These are phyloP conservation scores for Citrus sinensis DNA, from an alignment of 345 rosid genomes.

Conservation along the genomic window DVS_A1.0 CM039168.1:2638501-2639000, in stretches of 20 bases:
- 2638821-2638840: neutral
- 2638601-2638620: neutral
- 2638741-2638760: conserved; percentile 19
- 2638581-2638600: neutral
- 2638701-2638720: neutral
- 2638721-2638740: conserved; percentile 18
- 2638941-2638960: no score
- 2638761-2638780: conserved; percentile 23
- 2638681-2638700: conserved; percentile 20
- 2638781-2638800: conserved; percentile 22
- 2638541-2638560: neutral
- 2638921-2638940: neutral
- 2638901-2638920: neutral
- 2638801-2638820: conserved; percentile 11
- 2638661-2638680: conserved; percentile 23
- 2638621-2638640: neutral
- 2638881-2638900: conserved; percentile 15
- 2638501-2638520: conserved; percentile 43
- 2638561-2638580: neutral
- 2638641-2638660: conserved; percentile 7
- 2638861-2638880: conserved; percentile 1
- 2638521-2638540: conserved; percentile 1
- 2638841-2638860: neutral
- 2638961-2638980: no score
- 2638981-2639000: no score